Evolutionary conservation across 768 basidiomycete genomes (phyloP).

Genomic region (Panaeolus cyanescens): DNA sequence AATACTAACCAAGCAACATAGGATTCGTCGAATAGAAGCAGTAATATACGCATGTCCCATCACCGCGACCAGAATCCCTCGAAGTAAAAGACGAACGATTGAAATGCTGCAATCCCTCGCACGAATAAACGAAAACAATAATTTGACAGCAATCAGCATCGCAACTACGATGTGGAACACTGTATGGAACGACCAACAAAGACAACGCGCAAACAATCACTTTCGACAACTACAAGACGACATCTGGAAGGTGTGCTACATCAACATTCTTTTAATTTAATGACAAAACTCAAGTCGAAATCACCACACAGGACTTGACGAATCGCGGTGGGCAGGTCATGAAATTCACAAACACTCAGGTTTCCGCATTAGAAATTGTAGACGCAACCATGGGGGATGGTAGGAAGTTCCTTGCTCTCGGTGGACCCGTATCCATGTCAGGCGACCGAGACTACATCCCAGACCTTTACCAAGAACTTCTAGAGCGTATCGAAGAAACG

Average conservation of each 20-base stretch:
- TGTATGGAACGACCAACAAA: neutral
- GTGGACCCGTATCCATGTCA: neutral
- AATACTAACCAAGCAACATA: neutral
- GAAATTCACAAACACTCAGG: neutral
- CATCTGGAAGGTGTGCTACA: neutral
- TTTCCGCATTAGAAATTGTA: neutral
- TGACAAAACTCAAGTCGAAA: too few relatives aligned
- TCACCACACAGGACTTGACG: neutral
- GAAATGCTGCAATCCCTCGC: neutral
- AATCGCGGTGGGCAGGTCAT: neutral
- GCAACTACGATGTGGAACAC: neutral
- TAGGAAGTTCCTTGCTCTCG: neutral
- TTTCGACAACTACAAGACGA: neutral
- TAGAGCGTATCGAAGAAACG: neutral
- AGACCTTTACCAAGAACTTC: neutral
- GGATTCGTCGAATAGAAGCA: neutral
- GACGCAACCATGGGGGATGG: neutral
- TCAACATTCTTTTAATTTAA: neutral
- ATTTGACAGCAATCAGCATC: neutral
- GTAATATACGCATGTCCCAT: neutral
- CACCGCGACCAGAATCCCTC: neutral
- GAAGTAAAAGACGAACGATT: neutral
- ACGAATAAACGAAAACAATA: neutral
- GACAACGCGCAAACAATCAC: neutral
- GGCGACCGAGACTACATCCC: neutral